Evolutionary conservation across 108 stramenopile species (phyloP).

Genomic region (Cyclotella kingstonii): DNA sequence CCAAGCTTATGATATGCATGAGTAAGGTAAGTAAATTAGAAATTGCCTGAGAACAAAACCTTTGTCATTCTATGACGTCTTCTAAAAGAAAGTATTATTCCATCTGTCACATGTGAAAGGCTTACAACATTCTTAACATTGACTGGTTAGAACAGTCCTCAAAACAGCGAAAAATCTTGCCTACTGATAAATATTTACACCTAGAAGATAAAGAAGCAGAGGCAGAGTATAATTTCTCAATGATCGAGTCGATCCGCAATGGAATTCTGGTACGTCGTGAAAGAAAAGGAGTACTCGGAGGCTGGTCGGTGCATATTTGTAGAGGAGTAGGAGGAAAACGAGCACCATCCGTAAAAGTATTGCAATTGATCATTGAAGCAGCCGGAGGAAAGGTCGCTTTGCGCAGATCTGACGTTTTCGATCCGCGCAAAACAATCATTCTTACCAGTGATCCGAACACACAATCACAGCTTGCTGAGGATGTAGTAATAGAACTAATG

Average conservation of each 20-base stretch:
- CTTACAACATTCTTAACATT: conserved; percentile 51
- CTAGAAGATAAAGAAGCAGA: conserved; percentile 42
- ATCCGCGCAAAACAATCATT: conserved; percentile 42
- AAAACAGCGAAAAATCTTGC: conserved; percentile 24
- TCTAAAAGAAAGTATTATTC: background rate
- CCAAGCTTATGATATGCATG: conserved; percentile 71
- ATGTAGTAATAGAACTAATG: conserved; percentile 17
- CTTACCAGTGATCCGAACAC: conserved; percentile 43
- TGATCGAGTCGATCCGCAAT: conserved; percentile 36
- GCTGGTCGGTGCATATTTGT: conserved; percentile 41
- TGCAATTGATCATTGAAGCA: conserved; percentile 37
- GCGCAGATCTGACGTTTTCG: conserved; percentile 2
- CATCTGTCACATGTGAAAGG: conserved; percentile 15
- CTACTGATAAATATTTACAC: conserved; percentile 30
- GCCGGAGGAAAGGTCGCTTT: conserved; percentile 52
- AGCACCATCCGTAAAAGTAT: conserved; percentile 33
- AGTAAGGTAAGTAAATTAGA: background rate
- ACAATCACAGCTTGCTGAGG: conserved; percentile 25
- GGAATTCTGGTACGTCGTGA: conserved; percentile 14
- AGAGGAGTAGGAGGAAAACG: conserved; percentile 43
- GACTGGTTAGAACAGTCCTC: conserved; percentile 44
- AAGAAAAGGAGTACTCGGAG: conserved; percentile 34
- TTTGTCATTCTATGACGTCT: background rate
- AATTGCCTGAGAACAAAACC: background rate
- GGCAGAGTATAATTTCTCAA: conserved; percentile 29